These are phyloP conservation scores for Ceratorhiza oryzae-sativae DNA, from an alignment of 1,284 basidiomycete species.

Conservation along the genomic window DNA sequence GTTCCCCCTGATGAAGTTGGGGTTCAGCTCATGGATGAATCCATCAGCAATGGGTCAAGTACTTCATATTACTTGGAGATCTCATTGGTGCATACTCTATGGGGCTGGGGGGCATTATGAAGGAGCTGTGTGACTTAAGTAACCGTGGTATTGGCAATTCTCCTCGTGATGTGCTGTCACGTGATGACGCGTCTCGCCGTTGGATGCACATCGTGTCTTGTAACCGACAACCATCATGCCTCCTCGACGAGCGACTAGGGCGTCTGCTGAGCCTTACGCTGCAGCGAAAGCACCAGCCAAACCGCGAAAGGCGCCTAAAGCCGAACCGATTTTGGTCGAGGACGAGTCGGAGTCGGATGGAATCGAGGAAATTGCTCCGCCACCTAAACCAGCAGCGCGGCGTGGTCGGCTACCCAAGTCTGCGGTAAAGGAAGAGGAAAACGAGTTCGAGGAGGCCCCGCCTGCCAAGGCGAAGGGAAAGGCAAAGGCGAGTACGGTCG, in stretches of 20 bases:
- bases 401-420: slow-evolving; percentile 30
- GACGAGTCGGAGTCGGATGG: slow-evolving; percentile 39
- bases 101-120: no score
- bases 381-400: slow-evolving; percentile 7
- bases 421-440: slow-evolving; percentile 6
- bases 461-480: slow-evolving; percentile 23
- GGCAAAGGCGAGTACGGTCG: slow-evolving; percentile 34
- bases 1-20: background rate
- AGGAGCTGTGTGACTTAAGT: no score
- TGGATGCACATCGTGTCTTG: slow-evolving; percentile 7
- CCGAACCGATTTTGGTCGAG: slow-evolving; percentile 26
- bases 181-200: slow-evolving; percentile 19
- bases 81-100: no score
- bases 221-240: slow-evolving; percentile 28
- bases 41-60: background rate
- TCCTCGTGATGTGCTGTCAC: background rate
- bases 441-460: slow-evolving; percentile 16
- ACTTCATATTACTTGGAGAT: background rate
- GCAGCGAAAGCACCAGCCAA: background rate
- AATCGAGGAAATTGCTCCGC: slow-evolving; percentile 28
- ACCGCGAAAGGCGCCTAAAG: slow-evolving; percentile 14
- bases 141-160: background rate
- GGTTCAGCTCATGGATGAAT: background rate
- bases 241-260: slow-evolving; percentile 22
- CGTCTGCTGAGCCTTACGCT: slow-evolving; percentile 22